phyloP scores from a whole-genome alignment of 768 basidiomycete genomes.

The Macrolepiota albuminosa region DNA sequence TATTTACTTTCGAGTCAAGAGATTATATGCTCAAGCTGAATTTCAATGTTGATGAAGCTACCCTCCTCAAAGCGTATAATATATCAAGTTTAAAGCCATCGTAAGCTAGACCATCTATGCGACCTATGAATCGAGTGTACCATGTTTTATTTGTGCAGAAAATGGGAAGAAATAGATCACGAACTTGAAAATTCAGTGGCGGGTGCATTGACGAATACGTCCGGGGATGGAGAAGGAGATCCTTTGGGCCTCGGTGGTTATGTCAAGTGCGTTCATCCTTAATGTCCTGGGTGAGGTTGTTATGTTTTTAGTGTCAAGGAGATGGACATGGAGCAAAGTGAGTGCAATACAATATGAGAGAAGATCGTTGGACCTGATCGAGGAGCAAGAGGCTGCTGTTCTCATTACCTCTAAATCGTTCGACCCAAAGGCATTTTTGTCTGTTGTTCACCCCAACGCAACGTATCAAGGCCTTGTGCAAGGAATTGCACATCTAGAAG shows the following conservation, averaged over 20 bases:
- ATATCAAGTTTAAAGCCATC: slow-evolving; percentile 68
- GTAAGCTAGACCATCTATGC: slow-evolving; percentile 33
- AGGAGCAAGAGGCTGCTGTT: slow-evolving; percentile 63
- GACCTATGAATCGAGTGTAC: background rate
- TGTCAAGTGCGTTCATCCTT: slow-evolving; percentile 45
- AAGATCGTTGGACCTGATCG: background rate
- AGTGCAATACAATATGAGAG: slow-evolving; percentile 17
- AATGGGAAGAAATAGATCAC: slow-evolving; percentile 90
- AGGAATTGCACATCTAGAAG: slow-evolving; percentile 69
- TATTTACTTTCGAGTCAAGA: background rate
- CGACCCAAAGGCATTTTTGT: slow-evolving; percentile 91
- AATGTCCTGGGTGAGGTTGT: slow-evolving; percentile 1
- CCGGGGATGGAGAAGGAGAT: slow-evolving; percentile 62
- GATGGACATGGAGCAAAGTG: slow-evolving; percentile 78
- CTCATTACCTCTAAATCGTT: slow-evolving; percentile 91
- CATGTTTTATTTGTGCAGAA: slow-evolving; percentile 33
- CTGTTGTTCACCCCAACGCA: slow-evolving; percentile 89
- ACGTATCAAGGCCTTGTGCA: slow-evolving; percentile 86
- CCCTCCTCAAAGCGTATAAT: slow-evolving; percentile 86
- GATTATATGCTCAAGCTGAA: slow-evolving; percentile 53
- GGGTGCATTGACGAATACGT: slow-evolving; percentile 55
- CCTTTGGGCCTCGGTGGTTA: slow-evolving; percentile 71
- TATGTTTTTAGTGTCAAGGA: slow-evolving; percentile 45
- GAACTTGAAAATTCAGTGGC: slow-evolving; percentile 76
- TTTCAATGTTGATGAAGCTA: slow-evolving; percentile 73